phyloP scores from a whole-genome alignment of 2,329 filamentous ascomycete genomes.

The Alternaria brassicicola region DNA sequence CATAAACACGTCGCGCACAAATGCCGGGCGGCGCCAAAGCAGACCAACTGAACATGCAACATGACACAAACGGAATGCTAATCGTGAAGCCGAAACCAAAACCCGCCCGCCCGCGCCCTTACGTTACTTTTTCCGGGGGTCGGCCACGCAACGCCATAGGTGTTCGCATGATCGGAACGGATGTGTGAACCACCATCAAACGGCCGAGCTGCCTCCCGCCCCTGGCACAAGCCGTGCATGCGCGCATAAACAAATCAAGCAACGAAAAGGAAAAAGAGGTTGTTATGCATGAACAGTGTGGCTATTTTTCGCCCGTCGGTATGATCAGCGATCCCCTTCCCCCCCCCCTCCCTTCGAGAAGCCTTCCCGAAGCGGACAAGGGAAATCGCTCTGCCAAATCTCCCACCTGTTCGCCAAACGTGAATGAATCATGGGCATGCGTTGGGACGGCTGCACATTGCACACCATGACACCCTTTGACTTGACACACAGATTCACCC shows the following conservation, averaged over 20 bases:
- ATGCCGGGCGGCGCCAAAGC: constrained; percentile 16
- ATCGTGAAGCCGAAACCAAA: neutral
- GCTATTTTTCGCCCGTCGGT: neutral
- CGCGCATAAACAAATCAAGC: neutral
- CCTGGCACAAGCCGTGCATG: neutral
- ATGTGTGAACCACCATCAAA: constrained; percentile 40
- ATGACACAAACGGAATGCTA: constrained; percentile 19
- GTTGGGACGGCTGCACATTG: neutral
- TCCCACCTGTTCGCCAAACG: constrained; percentile 32
- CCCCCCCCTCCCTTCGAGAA: constrained; percentile 32
- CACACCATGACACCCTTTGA: constrained; percentile 21
- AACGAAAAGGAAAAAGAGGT: neutral
- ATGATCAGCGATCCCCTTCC: constrained; percentile 17
- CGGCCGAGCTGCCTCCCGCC: constrained; percentile 13
- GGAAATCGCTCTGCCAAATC: neutral
- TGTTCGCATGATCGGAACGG: constrained; percentile 20
- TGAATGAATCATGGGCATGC: constrained; percentile 19
- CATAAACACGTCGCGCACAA: constrained; percentile 17
- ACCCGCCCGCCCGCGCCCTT: constrained; percentile 12
- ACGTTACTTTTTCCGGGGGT: constrained; percentile 16
- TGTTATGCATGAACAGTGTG: constrained; percentile 5
- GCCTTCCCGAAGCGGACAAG: constrained; percentile 21
- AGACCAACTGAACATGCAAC: constrained; percentile 16
- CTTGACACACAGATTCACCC: constrained; percentile 17
- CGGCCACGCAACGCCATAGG: constrained; percentile 9